These are phyloP conservation scores for Epichloe baconii DNA, from an alignment of 2,329 filamentous ascomycete genomes.

Conservation along the genomic window DNA sequence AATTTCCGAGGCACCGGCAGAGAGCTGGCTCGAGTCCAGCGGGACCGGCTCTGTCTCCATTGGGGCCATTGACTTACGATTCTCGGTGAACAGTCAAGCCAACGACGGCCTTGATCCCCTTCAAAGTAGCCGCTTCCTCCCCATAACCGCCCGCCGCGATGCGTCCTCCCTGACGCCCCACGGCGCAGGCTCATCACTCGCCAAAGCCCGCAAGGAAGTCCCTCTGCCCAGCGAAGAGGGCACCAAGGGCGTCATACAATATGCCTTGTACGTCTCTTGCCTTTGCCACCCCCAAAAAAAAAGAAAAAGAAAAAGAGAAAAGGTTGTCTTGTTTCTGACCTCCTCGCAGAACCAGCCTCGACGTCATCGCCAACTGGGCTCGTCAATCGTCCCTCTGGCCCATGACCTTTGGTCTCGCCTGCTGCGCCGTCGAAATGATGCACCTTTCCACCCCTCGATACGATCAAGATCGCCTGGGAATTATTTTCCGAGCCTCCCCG, in stretches of 20 bases:
- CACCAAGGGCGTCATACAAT: conserved; percentile 72
- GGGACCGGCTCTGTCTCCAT: background rate
- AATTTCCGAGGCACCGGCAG: background rate
- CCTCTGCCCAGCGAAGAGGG: conserved; percentile 64
- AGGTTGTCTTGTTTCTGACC: background rate
- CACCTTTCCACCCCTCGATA: conserved; percentile 77
- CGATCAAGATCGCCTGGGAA: conserved; percentile 78
- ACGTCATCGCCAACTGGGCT: conserved; percentile 72
- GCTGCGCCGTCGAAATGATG: conserved; percentile 91
- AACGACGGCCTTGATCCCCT: conserved; percentile 46
- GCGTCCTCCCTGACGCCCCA: conserved; percentile 44
- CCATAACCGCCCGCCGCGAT: conserved; percentile 53
- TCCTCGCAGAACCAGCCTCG: conserved; percentile 54
- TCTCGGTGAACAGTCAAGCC: conserved; percentile 45
- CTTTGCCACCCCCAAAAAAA: no score
- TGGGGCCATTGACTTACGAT: background rate
- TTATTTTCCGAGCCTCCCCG: conserved; percentile 80
- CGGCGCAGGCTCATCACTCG: conserved; percentile 37
- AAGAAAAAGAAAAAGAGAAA: no score
- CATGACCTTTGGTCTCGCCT: conserved; percentile 78
- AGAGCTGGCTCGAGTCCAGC: background rate
- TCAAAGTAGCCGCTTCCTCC: conserved; percentile 48
- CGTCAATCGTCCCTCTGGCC: conserved; percentile 79
- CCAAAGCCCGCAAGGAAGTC: conserved; percentile 54
- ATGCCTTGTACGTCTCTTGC: conserved; percentile 57